Evolutionary conservation across 306 rosid genomes (phyloP), one percentile per base, ranked within the genome.

Genomic region (Inga leiocalycina): DNA sequence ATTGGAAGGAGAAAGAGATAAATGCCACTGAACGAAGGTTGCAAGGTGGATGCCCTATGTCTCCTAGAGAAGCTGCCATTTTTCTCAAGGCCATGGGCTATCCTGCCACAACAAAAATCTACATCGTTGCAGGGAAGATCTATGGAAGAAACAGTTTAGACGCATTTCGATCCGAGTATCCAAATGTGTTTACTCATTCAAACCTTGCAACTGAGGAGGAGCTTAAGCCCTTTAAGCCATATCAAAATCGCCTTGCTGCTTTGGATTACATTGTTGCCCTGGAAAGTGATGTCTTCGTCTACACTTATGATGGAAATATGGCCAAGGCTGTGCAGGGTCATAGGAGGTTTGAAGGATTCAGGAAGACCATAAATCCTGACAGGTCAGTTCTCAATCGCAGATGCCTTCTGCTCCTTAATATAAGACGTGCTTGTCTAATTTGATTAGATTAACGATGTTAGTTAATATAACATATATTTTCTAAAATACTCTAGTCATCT

Each of bases 251-350:
- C 45, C 97, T 97, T 6, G 99, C 99, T 0, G 98, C 98, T 12
- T 89, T 97, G 93, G 99, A 97, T 85, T 85, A 97, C 73, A 91
- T 97, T 15, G 88, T 92, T 72, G 99, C 99, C 10, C 82, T 91
- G 35, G 94, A 97, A 85, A 97, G 99, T 62, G 97, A 97, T 82
- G 99, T 89, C 16, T 97, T 97, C 89, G 97, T 90, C 66, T 97
- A 97, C 71, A 94, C 99, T 16, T 97, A 97, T 35, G 97, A 97
- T 74, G 99, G 99, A 78, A 97, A 97, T 83, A 97, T 97, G 99
- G 99, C 99, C 10, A 97, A 94, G 88, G 97, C 98, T 10, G 98
- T 97, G 62, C 99, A 97, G 77, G 99, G 99, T 24, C 99, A 97
- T 81, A 84, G 99, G 84, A 89, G 89, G 84, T 94, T 92, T 82